Evolutionary conservation across 1,139 yeast species (phyloP), one percentile per base, ranked within the genome.

Genomic region (Magnusiomyces paraingens): DNA sequence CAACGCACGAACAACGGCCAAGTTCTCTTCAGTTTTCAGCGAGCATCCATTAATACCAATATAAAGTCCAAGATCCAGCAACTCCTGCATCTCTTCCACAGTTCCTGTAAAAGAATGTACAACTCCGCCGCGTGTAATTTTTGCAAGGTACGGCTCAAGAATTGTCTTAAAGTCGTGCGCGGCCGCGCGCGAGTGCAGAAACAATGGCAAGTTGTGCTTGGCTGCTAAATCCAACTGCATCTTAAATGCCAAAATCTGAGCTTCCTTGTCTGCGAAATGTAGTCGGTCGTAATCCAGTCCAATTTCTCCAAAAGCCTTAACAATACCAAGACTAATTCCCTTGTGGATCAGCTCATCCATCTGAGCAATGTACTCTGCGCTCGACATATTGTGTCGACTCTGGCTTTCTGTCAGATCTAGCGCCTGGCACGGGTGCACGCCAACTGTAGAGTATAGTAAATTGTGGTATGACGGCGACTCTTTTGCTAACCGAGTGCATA

Each of bases 21-120:
- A 69, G 64, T 87, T 89, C 58, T 86, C 91, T 55, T 80, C 80
- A 0, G 88, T 81, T 64, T 86, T 86, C 58, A 94, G 75, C 2
- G 98, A 90, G 64, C 99, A 93, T 1, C 99, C 99, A 66, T 93
- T 93, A 58, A 93, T 74, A 43, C 98, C 91, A 52, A 93, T 80
- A 59, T 74, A 86, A 54, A 89, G 78, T 0, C 88, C 89, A 51
- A 82, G 67, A 0, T 71, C 73, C 18, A 87, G 68, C 29, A 89
- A 63, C 52, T 73, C 73, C 26, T 67, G 57, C 66, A 78, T 64
- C 58, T 90, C 96, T 10, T 74, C 79, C n/a, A 70, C 59, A 0
- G 91, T 74, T 2, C 97, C 99, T 0, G 99, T 91, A 67, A 91
- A 93, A 1, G 98, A 90, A 68, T 94, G 99, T 1, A 93, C 94